Conservation (phyloP, 1,139 yeast genomes). For the Debaryomycetaceae sp. region DNA sequence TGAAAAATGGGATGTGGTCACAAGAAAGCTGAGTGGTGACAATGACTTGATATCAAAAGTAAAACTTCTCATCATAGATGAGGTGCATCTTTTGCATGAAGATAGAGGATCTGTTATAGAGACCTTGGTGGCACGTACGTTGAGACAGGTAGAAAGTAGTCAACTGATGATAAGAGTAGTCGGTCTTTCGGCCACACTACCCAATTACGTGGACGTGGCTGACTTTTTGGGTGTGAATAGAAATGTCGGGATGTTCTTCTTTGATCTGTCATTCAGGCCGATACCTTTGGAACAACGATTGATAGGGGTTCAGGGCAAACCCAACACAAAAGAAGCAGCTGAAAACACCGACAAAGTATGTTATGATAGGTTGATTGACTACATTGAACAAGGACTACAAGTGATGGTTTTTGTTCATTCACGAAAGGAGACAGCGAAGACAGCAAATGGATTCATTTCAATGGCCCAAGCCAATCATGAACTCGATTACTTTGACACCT, state of each 20-base stretch:
- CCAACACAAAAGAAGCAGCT: constrained; percentile 61
- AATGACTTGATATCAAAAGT: constrained; percentile 84
- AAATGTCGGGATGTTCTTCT: constrained; percentile 86
- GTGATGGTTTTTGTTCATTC: constrained; percentile 98
- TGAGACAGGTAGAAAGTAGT: constrained; percentile 89
- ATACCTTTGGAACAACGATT: constrained; percentile 89
- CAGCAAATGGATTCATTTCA: constrained; percentile 69
- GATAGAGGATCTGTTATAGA: constrained; percentile 98
- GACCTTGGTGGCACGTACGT: constrained; percentile 90
- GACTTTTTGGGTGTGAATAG: constrained; percentile 91
- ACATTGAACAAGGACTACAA: constrained; percentile 70
- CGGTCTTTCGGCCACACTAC: constrained; percentile 96
- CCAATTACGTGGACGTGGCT: constrained; percentile 92
- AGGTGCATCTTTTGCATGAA: constrained; percentile 93
- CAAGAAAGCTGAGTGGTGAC: constrained; percentile 84
- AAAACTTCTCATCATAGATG: constrained; percentile 84
- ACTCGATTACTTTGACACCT: constrained; percentile 57
- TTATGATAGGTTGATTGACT: constrained; percentile 71
- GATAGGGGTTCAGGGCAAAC: constrained; percentile 84
- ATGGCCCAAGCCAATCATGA: constrained; percentile 65
- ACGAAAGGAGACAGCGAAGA: constrained; percentile 84
- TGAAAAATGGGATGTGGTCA: constrained; percentile 98
- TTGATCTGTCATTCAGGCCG: constrained; percentile 91
- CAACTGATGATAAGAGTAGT: constrained; percentile 93
- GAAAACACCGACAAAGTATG: constrained; percentile 75